phyloP scores from a whole-genome alignment of 345 rosid species.

The Eucalyptus camaldulensis region DNA sequence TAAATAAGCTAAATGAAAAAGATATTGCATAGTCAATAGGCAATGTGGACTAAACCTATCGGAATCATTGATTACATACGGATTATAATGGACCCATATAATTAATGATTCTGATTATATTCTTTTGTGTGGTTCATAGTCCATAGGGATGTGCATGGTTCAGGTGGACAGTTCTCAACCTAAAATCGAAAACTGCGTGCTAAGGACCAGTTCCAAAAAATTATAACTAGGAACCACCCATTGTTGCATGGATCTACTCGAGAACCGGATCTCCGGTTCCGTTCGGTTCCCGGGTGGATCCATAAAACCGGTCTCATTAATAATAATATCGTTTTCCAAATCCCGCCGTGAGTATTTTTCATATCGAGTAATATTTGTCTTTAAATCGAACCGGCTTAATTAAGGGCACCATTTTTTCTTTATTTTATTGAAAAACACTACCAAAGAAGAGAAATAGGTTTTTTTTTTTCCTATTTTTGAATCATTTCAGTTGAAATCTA shows the following conservation, averaged over 20 bases:
- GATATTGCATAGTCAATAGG: not conserved
- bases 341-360: fast-evolving
- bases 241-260: too few relatives aligned
- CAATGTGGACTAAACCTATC: not conserved
- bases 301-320: too few relatives aligned
- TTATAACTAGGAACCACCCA: too few relatives aligned
- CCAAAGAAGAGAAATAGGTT: too few relatives aligned
- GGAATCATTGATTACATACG: not conserved
- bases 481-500: too few relatives aligned
- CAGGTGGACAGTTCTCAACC: fast-evolving
- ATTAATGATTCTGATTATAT: not conserved
- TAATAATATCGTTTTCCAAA: too few relatives aligned
- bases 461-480: too few relatives aligned
- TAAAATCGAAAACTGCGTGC: fast-evolving
- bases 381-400: too few relatives aligned
- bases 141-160: not conserved
- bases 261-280: fast-evolving
- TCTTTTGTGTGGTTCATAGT: not conserved
- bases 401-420: too few relatives aligned
- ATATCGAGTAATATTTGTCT: too few relatives aligned
- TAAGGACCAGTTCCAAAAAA: too few relatives aligned
- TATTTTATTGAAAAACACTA: too few relatives aligned
- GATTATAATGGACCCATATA: not conserved
- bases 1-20: not conserved
- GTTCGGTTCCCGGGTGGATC: fast-evolving